These are phyloP conservation scores for Sclerotinia trifoliorum DNA, from an alignment of 2,329 filamentous ascomycete species.

Conservation along the genomic window DNA sequence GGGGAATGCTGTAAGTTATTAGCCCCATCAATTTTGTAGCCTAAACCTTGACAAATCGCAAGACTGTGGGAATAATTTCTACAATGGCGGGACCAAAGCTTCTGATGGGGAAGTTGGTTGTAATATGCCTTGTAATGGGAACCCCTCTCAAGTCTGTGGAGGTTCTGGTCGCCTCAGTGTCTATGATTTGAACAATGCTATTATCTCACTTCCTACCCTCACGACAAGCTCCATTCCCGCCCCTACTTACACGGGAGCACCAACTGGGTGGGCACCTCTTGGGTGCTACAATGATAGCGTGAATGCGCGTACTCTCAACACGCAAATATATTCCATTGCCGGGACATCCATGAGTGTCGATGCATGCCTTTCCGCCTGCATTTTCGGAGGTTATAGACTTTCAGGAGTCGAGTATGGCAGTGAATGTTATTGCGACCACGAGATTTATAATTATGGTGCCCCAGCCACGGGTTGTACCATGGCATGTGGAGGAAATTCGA, in stretches of 20 bases:
- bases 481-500: conserved; percentile 33
- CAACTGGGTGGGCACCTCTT: conserved; percentile 28
- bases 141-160: conserved; percentile 31
- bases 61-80: conserved; percentile 25
- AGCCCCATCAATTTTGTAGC: neutral
- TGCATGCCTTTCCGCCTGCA: conserved; percentile 39
- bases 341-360: conserved; percentile 30
- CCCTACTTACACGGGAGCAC: conserved; percentile 20
- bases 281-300: conserved; percentile 33
- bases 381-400: conserved; percentile 31
- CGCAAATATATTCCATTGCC: conserved; percentile 25
- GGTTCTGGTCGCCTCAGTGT: conserved; percentile 24
- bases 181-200: conserved; percentile 27
- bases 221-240: conserved; percentile 19
- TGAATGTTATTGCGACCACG: conserved; percentile 35
- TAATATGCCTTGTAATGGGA: conserved; percentile 35
- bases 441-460: conserved; percentile 22
- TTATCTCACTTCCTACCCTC: conserved; percentile 16
- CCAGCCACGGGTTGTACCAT: conserved; percentile 30
- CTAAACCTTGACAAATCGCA: conserved; percentile 8
- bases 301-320: conserved; percentile 27
- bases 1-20: conserved; percentile 44
- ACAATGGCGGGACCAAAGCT: conserved; percentile 22
- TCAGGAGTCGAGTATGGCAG: conserved; percentile 41
- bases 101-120: conserved; percentile 29